Percentiles rank a stretch among this genome's conserved stretches.
Conservation (phyloP, 2,329 filamentous ascomycete genomes). For the Talaromyces sp. region DNA sequence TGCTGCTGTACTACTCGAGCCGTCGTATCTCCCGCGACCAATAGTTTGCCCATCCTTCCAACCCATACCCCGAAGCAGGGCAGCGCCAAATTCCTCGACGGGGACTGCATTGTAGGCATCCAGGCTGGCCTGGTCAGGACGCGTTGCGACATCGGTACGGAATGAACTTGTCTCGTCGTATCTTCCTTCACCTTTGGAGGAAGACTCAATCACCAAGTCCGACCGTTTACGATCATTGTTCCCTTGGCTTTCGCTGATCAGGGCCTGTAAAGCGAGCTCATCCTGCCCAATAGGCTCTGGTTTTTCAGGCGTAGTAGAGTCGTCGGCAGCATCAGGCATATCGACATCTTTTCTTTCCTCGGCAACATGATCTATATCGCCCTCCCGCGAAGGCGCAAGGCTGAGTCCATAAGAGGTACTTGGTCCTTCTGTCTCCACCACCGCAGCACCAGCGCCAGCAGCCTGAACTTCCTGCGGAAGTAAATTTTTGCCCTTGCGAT, state of each 20-base stretch:
- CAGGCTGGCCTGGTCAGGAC: conserved; percentile 71
- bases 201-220: conserved; percentile 51
- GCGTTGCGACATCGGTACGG: conserved; percentile 62
- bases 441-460: conserved; percentile 33
- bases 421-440: conserved; percentile 48
- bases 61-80: conserved; percentile 86
- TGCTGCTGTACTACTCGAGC: conserved; percentile 22
- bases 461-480: conserved; percentile 55
- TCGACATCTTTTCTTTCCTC: conserved; percentile 24
- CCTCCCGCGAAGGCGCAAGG: conserved; percentile 32
- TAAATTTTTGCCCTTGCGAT: conserved; percentile 56
- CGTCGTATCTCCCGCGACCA: conserved; percentile 51
- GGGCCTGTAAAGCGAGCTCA: conserved; percentile 61
- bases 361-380: conserved; percentile 1
- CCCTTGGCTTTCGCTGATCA: conserved; percentile 54
- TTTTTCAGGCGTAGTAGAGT: conserved; percentile 21
- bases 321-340: conserved; percentile 21
- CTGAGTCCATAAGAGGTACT: conserved; percentile 53
- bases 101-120: conserved; percentile 86
- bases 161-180: conserved; percentile 57
- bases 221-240: conserved; percentile 35
- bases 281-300: conserved; percentile 50
- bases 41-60: conserved; percentile 71
- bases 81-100: conserved; percentile 90
- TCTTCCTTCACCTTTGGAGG: conserved; percentile 19